Conservation (phyloP, 2,329 filamentous ascomycete species). For the Didymella pomorum region DNA sequence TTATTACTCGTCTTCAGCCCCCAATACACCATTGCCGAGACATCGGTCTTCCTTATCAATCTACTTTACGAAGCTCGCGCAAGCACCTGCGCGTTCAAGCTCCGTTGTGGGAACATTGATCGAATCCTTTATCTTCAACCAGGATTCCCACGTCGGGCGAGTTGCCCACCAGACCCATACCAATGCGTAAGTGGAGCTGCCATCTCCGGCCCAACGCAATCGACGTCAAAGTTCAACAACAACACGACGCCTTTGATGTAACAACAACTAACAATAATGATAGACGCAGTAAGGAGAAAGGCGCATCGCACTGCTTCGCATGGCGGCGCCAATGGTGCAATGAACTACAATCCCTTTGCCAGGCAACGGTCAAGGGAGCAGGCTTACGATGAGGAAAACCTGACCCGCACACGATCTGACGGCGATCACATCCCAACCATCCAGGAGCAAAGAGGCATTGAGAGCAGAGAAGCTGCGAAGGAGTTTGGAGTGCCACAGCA, state of each 20-base stretch:
- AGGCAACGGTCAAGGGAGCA: slow-evolving; percentile 37
- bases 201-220: slow-evolving; percentile 17
- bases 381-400: slow-evolving; percentile 40
- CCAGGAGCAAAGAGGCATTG: slow-evolving; percentile 38
- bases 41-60: slow-evolving; percentile 2
- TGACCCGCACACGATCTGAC: slow-evolving; percentile 39
- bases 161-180: slow-evolving; percentile 25
- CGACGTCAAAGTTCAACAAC: slow-evolving; percentile 3
- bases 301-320: slow-evolving; percentile 50
- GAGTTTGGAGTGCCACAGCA: slow-evolving; percentile 42
- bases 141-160: slow-evolving; percentile 26
- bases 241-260: slow-evolving; percentile 4
- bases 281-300: slow-evolving; percentile 49
- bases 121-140: neutral
- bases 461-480: slow-evolving; percentile 36
- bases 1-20: slow-evolving; percentile 22
- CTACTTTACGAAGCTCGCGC: neutral
- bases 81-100: slow-evolving; percentile 15
- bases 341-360: slow-evolving; percentile 49
- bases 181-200: slow-evolving; percentile 39
- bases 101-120: slow-evolving; percentile 17
- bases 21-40: slow-evolving; percentile 17
- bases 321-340: slow-evolving; percentile 29
- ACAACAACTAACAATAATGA: slow-evolving; percentile 22
- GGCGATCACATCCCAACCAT: slow-evolving; percentile 29